Percentiles rank a stretch among this genome's conserved stretches.
Evolutionary conservation across 371 early-diverging fungal genomes (phyloP).

Genomic region (Gilbertella persicaria): DNA sequence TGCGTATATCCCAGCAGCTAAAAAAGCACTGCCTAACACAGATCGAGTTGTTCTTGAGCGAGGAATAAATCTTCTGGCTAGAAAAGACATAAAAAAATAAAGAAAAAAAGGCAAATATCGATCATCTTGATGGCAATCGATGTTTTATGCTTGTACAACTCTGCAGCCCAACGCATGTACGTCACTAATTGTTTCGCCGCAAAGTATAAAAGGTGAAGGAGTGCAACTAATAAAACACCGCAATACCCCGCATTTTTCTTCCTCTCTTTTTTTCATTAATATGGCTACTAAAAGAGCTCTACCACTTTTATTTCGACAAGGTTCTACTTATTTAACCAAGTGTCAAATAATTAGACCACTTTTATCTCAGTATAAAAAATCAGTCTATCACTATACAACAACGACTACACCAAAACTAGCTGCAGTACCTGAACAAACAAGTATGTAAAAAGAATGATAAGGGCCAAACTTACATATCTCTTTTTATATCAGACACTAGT

Average conservation of each 20-base stretch:
- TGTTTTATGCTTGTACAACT: too few species aligned
- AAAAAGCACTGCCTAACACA: conserved; percentile 14
- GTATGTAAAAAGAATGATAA: conserved; percentile 1
- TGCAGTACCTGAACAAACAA: conserved; percentile 23
- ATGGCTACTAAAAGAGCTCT: conserved; percentile 16
- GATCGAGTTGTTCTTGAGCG: conserved; percentile 3
- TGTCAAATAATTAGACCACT: not conserved
- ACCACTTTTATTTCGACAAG: not conserved
- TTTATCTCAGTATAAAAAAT: not conserved
- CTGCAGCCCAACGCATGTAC: too few species aligned
- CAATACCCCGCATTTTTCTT: conserved; percentile 1
- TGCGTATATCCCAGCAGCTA: conserved; percentile 44
- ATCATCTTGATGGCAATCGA: too few species aligned
- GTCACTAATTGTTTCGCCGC: not conserved
- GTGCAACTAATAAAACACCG: not conserved
- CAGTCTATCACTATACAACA: conserved; percentile 7
- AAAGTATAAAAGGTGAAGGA: not conserved
- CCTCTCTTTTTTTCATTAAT: not conserved
- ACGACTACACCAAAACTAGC: conserved; percentile 6
- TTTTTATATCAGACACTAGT: conserved; percentile 6
- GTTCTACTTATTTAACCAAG: not conserved
- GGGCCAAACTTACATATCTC: not conserved
- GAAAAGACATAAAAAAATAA: conserved; percentile 9
- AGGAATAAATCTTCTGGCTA: not conserved
- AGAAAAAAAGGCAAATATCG: not conserved